These are phyloP conservation scores for Vitis riparia DNA, from an alignment of 164 flowering plant species.

Conservation along the genomic window DNA sequence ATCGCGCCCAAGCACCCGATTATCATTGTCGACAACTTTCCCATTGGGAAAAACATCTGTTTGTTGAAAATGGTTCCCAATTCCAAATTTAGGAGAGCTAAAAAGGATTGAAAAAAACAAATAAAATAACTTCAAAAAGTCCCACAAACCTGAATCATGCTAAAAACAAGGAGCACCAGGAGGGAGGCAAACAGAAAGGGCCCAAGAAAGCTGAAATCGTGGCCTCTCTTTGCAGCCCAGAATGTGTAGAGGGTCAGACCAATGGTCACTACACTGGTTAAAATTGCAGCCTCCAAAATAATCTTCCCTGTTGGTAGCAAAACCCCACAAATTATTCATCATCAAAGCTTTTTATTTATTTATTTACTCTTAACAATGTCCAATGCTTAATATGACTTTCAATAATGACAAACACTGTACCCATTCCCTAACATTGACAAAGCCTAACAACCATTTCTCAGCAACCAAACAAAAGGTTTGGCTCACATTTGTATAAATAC, in stretches of 20 bases:
- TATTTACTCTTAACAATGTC: no score
- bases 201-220: conserved; percentile 52
- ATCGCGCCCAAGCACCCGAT: conserved; percentile 31
- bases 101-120: background rate
- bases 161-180: conserved; percentile 31
- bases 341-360: no score
- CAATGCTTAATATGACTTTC: no score
- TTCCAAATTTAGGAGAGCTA: background rate
- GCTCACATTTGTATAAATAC: no score
- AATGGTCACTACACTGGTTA: conserved; percentile 41
- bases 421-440: no score
- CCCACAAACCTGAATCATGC: conserved; percentile 35
- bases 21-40: conserved; percentile 25
- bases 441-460: no score
- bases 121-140: background rate
- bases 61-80: background rate
- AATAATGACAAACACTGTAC: no score
- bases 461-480: no score
- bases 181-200: conserved; percentile 46
- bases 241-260: conserved; percentile 56
- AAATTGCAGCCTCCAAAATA: conserved; percentile 34
- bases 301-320: conserved; percentile 34
- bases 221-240: conserved; percentile 55
- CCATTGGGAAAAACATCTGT: conserved; percentile 46
- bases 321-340: no score